Evolutionary conservation across 371 early-diverging fungal species (phyloP).

Genomic region (Dinochytrium kinnereticum): DNA sequence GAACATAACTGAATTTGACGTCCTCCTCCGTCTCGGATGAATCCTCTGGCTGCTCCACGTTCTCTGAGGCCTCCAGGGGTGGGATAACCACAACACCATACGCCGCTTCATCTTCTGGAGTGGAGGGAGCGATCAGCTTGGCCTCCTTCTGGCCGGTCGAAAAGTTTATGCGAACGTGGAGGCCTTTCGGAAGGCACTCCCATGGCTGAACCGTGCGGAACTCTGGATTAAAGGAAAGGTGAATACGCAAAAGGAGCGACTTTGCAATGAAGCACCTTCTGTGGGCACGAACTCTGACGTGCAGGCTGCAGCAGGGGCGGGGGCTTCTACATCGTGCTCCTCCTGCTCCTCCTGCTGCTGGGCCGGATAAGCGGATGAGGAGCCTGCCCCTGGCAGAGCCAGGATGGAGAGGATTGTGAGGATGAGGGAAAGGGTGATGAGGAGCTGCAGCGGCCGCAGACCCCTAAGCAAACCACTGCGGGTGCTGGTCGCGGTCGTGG

Average conservation of each 20-base stretch:
- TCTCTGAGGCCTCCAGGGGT: neutral
- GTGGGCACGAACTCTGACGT: conserved; percentile 5
- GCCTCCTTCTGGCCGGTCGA: conserved; percentile 44
- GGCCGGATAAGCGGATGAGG: neutral
- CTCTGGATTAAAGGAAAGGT: neutral
- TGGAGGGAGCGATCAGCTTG: conserved; percentile 24
- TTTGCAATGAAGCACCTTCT: neutral
- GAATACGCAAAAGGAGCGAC: neutral
- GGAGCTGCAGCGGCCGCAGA: too few species aligned
- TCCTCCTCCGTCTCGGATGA: neutral
- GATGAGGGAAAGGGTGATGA: neutral
- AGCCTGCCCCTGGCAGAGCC: neutral
- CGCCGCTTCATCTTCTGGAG: neutral
- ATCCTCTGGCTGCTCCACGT: neutral
- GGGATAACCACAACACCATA: conserved; percentile 4
- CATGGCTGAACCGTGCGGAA: conserved; percentile 21
- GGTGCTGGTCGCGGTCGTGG: too few species aligned
- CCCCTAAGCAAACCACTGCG: too few species aligned
- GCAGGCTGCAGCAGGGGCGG: neutral
- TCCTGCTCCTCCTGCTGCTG: neutral
- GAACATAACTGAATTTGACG: neutral
- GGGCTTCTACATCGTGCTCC: neutral
- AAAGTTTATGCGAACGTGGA: conserved; percentile 42
- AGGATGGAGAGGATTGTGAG: neutral
- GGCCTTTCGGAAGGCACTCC: conserved; percentile 41